Conservation (phyloP, 768 basidiomycete species). For the Hericium rajendrae region DNA sequence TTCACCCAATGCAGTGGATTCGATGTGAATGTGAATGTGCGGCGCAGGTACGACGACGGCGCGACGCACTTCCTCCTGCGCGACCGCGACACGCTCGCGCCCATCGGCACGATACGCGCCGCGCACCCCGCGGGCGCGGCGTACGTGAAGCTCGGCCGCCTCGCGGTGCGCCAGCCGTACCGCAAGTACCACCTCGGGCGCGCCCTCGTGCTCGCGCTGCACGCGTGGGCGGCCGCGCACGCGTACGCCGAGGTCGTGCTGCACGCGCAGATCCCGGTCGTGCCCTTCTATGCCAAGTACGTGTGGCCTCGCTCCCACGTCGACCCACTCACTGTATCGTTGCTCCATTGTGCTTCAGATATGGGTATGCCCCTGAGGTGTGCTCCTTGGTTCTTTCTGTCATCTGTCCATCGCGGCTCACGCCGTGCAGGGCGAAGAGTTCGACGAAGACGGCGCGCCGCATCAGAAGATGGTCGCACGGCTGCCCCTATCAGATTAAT, state of each 20-base stretch:
- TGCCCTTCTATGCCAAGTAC: slow-evolving; percentile 71
- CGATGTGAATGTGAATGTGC: background rate
- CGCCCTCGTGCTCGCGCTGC: slow-evolving; percentile 52
- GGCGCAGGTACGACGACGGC: slow-evolving; percentile 45
- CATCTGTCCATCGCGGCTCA: slow-evolving; percentile 4
- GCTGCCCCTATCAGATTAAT: slow-evolving; percentile 33
- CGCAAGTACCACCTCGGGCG: slow-evolving; percentile 57
- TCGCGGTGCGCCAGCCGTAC: slow-evolving; percentile 59
- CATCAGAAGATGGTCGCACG: slow-evolving; percentile 75
- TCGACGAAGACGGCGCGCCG: slow-evolving; percentile 77
- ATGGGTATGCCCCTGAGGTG: slow-evolving; percentile 62
- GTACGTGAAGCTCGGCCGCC: slow-evolving; percentile 66
- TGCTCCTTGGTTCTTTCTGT: slow-evolving; percentile 16
- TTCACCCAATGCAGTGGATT: slow-evolving; percentile 3
- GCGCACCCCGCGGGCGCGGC: slow-evolving; percentile 25
- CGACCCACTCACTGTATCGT: slow-evolving; percentile 11
- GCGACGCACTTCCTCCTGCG: slow-evolving; percentile 69
- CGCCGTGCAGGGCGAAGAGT: slow-evolving; percentile 47
- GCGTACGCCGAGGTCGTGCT: slow-evolving; percentile 30
- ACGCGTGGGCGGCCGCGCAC: slow-evolving; percentile 46
- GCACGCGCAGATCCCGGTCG: slow-evolving; percentile 68
- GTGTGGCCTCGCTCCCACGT: slow-evolving; percentile 20
- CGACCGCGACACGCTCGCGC: slow-evolving; percentile 45
- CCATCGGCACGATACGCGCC: slow-evolving; percentile 64
- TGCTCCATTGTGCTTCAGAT: slow-evolving; percentile 33